Percentiles rank a stretch among this genome's conserved stretches.
Conservation (phyloP, 2,329 filamentous ascomycete genomes). For the Ophiostoma triangulosporum region DNA sequence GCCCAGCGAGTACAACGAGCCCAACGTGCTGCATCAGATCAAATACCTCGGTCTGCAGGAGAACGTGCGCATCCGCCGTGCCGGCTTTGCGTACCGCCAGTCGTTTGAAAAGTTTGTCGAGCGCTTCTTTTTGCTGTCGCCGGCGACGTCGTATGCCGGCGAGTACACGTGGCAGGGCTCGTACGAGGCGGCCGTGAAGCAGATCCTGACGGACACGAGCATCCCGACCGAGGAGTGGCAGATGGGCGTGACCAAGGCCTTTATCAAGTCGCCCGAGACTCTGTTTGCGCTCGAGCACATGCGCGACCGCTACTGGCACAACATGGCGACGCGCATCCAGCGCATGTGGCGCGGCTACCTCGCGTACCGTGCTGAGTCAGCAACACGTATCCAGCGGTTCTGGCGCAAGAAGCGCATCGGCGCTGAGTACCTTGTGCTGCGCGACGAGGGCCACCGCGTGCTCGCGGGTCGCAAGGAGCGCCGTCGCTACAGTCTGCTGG, state of each 20-base stretch:
- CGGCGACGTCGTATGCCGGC: conserved; percentile 88
- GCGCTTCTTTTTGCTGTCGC: conserved; percentile 88
- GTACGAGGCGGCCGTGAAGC: conserved; percentile 71
- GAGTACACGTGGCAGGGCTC: conserved; percentile 95
- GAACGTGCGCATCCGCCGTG: conserved; percentile 92
- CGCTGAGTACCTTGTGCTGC: conserved; percentile 73
- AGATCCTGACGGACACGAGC: conserved; percentile 91
- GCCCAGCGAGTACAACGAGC: conserved; percentile 76
- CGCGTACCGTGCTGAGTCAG: conserved; percentile 81
- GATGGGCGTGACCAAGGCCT: conserved; percentile 91
- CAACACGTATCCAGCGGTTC: conserved; percentile 85
- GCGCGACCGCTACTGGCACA: conserved; percentile 97
- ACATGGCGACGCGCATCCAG: conserved; percentile 97
- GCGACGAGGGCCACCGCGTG: conserved; percentile 75
- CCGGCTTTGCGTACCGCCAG: conserved; percentile 92
- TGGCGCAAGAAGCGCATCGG: conserved; percentile 90
- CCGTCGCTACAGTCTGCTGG: conserved; percentile 77
- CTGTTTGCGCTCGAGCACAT: conserved; percentile 94
- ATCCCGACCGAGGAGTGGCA: conserved; percentile 94
- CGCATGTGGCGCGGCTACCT: conserved; percentile 94
- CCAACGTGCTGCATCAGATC: conserved; percentile 93
- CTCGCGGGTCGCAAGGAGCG: conserved; percentile 81
- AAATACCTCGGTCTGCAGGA: conserved; percentile 99
- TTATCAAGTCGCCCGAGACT: conserved; percentile 96
- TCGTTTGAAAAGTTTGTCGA: conserved; percentile 98